phyloP scores from a whole-genome alignment of 441 rosid species.

The Populus trichocarpa region DNA sequence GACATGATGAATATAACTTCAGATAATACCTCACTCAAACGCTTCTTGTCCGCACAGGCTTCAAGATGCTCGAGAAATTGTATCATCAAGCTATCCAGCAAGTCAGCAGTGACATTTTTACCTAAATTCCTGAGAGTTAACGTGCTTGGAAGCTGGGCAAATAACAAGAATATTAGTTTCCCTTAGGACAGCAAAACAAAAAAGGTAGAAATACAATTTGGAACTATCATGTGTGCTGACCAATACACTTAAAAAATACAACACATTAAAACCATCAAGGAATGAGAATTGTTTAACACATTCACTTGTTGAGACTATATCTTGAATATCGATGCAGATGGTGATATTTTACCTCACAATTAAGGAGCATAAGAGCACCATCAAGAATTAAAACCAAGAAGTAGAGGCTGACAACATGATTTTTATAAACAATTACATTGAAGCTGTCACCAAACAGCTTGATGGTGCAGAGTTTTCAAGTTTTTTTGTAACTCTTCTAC shows the following conservation, averaged over 20 bases:
- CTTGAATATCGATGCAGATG: background rate
- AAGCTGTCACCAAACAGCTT: background rate
- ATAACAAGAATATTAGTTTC: slow-evolving; percentile 10
- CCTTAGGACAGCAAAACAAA: background rate
- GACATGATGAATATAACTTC: background rate
- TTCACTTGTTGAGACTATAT: background rate
- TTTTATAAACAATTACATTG: background rate
- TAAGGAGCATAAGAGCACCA: background rate
- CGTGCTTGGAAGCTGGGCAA: slow-evolving; percentile 44
- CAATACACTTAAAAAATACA: background rate
- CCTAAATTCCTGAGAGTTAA: slow-evolving; percentile 40
- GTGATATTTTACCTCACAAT: background rate
- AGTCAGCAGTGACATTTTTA: slow-evolving; percentile 54
- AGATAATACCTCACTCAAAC: slow-evolving; percentile 59
- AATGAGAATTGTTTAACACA: background rate
- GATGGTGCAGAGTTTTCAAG: background rate
- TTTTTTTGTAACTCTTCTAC: background rate
- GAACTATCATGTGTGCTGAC: background rate
- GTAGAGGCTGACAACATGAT: background rate
- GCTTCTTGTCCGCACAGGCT: slow-evolving; percentile 51
- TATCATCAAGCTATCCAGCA: slow-evolving; percentile 71
- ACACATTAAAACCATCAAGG: background rate
- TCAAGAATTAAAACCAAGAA: background rate
- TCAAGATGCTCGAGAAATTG: slow-evolving; percentile 78
- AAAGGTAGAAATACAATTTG: background rate